phyloP scores from a whole-genome alignment of 495 filamentous ascomycete genomes.

The Lophiostoma macrostomum region DNA sequence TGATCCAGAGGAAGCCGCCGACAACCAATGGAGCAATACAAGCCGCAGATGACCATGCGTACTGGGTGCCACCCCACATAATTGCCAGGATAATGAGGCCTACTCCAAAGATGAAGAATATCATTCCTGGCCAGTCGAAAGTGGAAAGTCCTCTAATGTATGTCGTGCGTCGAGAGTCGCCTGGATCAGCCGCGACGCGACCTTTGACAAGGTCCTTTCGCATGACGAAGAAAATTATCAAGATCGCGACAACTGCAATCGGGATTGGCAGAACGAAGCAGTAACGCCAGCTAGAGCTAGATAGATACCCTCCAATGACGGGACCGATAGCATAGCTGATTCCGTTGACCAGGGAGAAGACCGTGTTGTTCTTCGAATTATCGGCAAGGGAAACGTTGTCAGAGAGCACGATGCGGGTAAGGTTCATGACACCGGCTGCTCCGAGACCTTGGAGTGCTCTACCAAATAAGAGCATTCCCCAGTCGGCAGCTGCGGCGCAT shows the following conservation, averaged over 20 bases:
- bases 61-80: constrained; percentile 58
- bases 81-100: constrained; percentile 57
- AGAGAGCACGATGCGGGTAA: constrained; percentile 54
- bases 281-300: constrained; percentile 53
- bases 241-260: constrained; percentile 43
- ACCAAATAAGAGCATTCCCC: constrained; percentile 55
- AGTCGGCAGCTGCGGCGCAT: constrained; percentile 53
- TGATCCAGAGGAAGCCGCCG: constrained; percentile 46
- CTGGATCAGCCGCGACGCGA: background rate
- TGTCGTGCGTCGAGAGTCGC: constrained; percentile 16
- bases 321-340: constrained; percentile 51
- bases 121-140: constrained; percentile 54
- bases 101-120: constrained; percentile 56
- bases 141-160: constrained; percentile 46
- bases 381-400: constrained; percentile 56
- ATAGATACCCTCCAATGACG: constrained; percentile 50
- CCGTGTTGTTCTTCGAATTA: constrained; percentile 56
- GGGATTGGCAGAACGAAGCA: constrained; percentile 59
- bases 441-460: constrained; percentile 57
- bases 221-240: constrained; percentile 46
- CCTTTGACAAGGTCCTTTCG: constrained; percentile 42
- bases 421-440: constrained; percentile 53
- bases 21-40: constrained; percentile 53
- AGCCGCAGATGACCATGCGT: constrained; percentile 51
- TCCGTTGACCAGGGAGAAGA: constrained; percentile 52